phyloP scores from a whole-genome alignment of 495 filamentous ascomycete genomes.

The Bombardia bombarda region DNA sequence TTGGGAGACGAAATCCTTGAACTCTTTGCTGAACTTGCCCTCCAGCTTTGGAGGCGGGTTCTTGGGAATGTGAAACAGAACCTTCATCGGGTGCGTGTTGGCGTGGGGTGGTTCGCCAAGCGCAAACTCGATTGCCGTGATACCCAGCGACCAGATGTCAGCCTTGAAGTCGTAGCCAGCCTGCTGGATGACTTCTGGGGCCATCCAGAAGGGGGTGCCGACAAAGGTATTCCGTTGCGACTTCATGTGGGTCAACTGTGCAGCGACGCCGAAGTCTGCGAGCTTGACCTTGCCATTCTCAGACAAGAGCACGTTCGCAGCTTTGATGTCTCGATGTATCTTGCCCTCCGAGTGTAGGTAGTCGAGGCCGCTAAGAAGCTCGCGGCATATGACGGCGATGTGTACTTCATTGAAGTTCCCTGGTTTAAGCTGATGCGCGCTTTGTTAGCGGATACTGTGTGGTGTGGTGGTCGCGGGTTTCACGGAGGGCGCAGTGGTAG shows the following conservation, averaged over 20 bases:
- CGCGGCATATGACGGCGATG: slow-evolving; percentile 89
- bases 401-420: slow-evolving; percentile 83
- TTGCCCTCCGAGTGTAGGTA: slow-evolving; percentile 94
- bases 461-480: background rate
- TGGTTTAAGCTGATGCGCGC: slow-evolving; percentile 69
- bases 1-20: slow-evolving; percentile 86
- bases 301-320: slow-evolving; percentile 83
- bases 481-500: background rate
- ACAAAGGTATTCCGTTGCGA: slow-evolving; percentile 97
- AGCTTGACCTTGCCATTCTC: slow-evolving; percentile 90
- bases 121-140: slow-evolving; percentile 90
- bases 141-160: slow-evolving; percentile 95
- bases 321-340: slow-evolving; percentile 96
- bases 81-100: slow-evolving; percentile 93
- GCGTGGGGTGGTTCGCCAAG: slow-evolving; percentile 90
- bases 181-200: slow-evolving; percentile 96
- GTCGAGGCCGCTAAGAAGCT: slow-evolving; percentile 82
- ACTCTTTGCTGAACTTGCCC: slow-evolving; percentile 79
- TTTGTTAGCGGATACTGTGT: slow-evolving; percentile 13
- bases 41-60: slow-evolving; percentile 77
- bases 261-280: slow-evolving; percentile 95
- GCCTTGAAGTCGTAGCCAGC: slow-evolving; percentile 95
- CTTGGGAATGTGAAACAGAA: slow-evolving; percentile 95
- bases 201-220: slow-evolving; percentile 99
- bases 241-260: slow-evolving; percentile 94